Evolutionary conservation across 1,139 yeast genomes (phyloP).

Genomic region (Sugiyamaella novakii): DNA sequence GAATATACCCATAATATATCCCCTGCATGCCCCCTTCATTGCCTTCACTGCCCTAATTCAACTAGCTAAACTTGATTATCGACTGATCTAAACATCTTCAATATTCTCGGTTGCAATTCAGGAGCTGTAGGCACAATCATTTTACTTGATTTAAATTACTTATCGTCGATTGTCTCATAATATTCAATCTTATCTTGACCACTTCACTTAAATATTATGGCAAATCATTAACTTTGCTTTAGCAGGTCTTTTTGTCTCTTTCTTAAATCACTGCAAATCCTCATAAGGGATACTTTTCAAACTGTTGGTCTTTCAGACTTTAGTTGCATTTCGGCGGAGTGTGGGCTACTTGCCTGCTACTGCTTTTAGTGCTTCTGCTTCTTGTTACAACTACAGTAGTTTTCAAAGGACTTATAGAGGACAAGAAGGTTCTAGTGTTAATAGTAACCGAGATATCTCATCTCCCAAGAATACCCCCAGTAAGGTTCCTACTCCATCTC

Average conservation of each 20-base stretch:
- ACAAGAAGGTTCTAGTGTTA: not conserved
- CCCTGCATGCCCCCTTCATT: no score
- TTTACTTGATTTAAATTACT: no score
- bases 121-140: no score
- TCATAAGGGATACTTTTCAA: slow-evolving; percentile 5
- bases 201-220: not conserved
- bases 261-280: not conserved
- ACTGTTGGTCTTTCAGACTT: slow-evolving; percentile 14
- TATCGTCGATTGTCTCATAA: no score
- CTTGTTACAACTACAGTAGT: not conserved
- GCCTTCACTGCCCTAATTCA: no score
- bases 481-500: not conserved
- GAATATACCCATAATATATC: no score
- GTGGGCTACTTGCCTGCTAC: slow-evolving; percentile 16
- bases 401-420: not conserved
- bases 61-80: no score
- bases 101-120: no score
- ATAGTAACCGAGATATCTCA: not conserved
- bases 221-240: no score
- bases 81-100: no score
- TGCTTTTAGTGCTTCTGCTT: slow-evolving; percentile 4
- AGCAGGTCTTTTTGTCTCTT: not conserved
- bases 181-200: not conserved
- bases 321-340: slow-evolving; percentile 13
- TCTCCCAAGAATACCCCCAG: no score